Evolutionary conservation across 106 monocot genomes (phyloP).

Genomic region (Allium sativum): DNA sequence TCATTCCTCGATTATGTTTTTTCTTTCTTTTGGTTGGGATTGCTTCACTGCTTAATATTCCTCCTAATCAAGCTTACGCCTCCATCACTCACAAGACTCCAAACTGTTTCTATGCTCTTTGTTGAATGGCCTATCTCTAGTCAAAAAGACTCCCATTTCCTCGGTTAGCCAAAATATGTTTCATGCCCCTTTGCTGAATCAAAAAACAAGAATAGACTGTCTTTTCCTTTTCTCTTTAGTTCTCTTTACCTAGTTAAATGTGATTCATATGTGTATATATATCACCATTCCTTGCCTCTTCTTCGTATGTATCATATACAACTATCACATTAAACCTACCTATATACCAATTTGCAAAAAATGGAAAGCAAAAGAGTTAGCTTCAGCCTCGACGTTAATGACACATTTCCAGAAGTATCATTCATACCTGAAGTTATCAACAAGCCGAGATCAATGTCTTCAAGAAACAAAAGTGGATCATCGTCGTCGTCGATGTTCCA

Average conservation of each 20-base stretch:
- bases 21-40: not conserved
- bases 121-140: not conserved
- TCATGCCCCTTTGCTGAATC: not conserved
- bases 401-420: not conserved
- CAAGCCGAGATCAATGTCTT: no score
- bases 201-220: not conserved
- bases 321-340: no score
- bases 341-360: not conserved
- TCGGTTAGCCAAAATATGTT: slow-evolving; percentile 2
- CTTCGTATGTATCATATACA: no score
- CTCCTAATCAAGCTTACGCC: not conserved
- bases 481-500: not conserved
- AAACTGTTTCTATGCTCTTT: not conserved
- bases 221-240: not conserved
- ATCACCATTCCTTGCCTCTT: not conserved
- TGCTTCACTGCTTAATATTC: slow-evolving; percentile 10
- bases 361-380: slow-evolving; percentile 13
- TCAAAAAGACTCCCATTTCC: not conserved
- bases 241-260: not conserved
- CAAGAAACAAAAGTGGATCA: not conserved
- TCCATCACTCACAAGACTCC: not conserved
- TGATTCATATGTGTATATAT: no score
- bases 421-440: no score
- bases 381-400: slow-evolving; percentile 12
- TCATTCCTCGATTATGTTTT: not conserved